A percentile compares a stretch with the other conserved stretches of the same genome.
phyloP scores from a whole-genome alignment of 352 stramenopile genomes.

The Phytophthora fragariae region DNA sequence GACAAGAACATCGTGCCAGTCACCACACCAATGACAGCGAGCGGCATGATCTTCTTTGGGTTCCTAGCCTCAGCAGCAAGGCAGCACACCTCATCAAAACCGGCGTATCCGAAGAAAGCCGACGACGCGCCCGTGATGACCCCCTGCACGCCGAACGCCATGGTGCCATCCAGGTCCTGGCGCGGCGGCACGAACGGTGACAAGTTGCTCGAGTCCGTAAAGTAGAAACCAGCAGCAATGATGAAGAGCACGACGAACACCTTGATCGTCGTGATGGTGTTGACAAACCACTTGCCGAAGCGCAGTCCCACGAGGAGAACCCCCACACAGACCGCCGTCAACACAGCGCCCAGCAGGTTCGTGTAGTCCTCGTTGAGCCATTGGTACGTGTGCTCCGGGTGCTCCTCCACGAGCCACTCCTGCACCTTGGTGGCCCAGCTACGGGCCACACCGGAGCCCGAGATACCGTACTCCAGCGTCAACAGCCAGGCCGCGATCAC shows the following conservation, averaged over 20 bases:
- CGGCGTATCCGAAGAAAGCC: slow-evolving; percentile 94
- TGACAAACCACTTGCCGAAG: slow-evolving; percentile 91
- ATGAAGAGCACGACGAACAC: slow-evolving; percentile 92
- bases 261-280: slow-evolving; percentile 89
- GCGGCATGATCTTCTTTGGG: slow-evolving; percentile 79
- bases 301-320: slow-evolving; percentile 85
- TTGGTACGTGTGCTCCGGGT: slow-evolving; percentile 46
- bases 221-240: slow-evolving; percentile 85
- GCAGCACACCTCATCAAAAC: slow-evolving; percentile 95
- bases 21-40: slow-evolving; percentile 86
- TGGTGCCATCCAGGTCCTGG: slow-evolving; percentile 29
- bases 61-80: slow-evolving; percentile 85
- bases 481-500: slow-evolving; percentile 89
- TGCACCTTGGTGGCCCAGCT: slow-evolving; percentile 93
- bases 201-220: slow-evolving; percentile 89
- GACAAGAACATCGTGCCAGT: slow-evolving; percentile 76
- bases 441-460: slow-evolving; percentile 89
- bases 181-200: slow-evolving; percentile 81
- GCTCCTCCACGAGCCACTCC: slow-evolving; percentile 61
- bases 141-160: slow-evolving; percentile 54
- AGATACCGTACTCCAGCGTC: slow-evolving; percentile 94
- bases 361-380: slow-evolving; percentile 73
- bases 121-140: slow-evolving; percentile 84
- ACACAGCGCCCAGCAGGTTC: slow-evolving; percentile 64
- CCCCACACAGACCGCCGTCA: slow-evolving; percentile 74